Evolutionary conservation across 306 rosid species (phyloP).

Genomic region (Pueraria montana): DNA sequence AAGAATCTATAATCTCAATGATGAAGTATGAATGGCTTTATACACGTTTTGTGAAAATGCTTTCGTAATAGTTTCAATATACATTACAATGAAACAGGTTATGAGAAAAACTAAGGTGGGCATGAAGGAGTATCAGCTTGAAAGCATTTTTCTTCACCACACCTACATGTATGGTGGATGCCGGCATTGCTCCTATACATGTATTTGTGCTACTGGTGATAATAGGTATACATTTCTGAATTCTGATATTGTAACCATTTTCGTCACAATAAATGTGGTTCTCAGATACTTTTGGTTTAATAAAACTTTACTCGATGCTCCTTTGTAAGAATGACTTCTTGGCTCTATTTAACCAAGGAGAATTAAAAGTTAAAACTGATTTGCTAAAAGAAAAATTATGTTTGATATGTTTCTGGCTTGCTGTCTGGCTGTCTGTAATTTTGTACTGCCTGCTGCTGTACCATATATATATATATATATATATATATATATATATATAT

Average conservation of each 20-base stretch:
- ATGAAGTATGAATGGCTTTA: background rate
- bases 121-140: conserved; percentile 93
- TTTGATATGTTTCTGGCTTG: background rate
- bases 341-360: background rate
- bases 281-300: background rate
- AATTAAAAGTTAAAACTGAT: background rate
- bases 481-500: too few species aligned
- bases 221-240: conserved; percentile 62
- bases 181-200: conserved; percentile 96
- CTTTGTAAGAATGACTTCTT: conserved; percentile 34
- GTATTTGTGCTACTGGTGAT: conserved; percentile 93
- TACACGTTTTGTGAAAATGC: conserved; percentile 34
- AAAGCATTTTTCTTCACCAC: conserved; percentile 95
- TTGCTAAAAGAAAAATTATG: background rate
- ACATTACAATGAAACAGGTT: conserved; percentile 63
- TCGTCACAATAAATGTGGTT: conserved; percentile 14
- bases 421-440: background rate
- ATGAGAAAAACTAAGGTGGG: conserved; percentile 82
- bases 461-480: background rate
- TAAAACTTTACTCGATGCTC: conserved; percentile 1
- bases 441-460: background rate
- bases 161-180: conserved; percentile 98
- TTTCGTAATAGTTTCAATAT: conserved; percentile 17
- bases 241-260: conserved; percentile 10
- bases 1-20: conserved; percentile 29